A percentile compares a stretch with the other conserved stretches of the same genome.
Conservation (phyloP, 331 rosid species). For the Prunus yedoensis region DNA sequence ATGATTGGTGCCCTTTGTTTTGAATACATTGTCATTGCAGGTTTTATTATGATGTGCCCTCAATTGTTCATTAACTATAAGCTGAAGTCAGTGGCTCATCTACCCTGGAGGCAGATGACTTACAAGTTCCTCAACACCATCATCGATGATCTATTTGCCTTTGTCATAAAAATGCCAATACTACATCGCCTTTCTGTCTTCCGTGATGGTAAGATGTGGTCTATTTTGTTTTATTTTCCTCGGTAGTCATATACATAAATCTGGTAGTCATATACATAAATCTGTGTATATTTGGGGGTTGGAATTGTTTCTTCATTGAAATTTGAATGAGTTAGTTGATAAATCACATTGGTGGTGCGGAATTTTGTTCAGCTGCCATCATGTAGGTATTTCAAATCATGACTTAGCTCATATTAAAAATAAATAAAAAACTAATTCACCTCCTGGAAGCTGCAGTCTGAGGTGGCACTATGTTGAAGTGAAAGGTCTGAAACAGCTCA, state of each 20-base stretch:
- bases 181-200: constrained; percentile 94
- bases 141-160: constrained; percentile 95
- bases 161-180: constrained; percentile 94
- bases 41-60: constrained; percentile 99
- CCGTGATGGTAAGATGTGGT: constrained; percentile 80
- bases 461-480: neutral
- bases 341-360: neutral
- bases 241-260: neutral
- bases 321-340: neutral
- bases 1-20: constrained; percentile 11
- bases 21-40: constrained; percentile 40
- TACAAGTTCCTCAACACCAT: constrained; percentile 98
- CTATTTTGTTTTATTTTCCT: neutral
- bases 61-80: constrained; percentile 96
- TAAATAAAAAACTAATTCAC: neutral
- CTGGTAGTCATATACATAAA: neutral
- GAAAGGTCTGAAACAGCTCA: neutral
- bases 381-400: neutral
- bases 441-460: neutral
- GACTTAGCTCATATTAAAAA: neutral
- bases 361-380: neutral
- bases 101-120: constrained; percentile 99
- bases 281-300: neutral
- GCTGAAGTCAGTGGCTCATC: constrained; percentile 97
- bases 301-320: neutral